Evolutionary conservation across 2,329 filamentous ascomycete genomes (phyloP).

Genomic region (Fonsecaea monophora): DNA sequence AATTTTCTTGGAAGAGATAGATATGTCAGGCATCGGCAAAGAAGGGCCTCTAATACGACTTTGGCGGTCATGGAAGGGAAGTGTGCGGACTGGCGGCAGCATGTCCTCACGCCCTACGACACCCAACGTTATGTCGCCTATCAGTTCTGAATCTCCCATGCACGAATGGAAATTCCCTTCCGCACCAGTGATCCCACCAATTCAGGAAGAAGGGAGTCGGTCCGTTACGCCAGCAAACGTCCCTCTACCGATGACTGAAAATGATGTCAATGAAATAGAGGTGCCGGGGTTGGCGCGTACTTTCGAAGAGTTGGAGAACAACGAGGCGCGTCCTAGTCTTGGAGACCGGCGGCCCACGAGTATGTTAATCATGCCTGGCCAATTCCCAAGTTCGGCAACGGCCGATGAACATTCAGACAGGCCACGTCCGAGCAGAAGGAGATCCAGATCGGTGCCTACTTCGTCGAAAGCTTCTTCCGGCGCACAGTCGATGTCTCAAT

Average conservation of each 20-base stretch:
- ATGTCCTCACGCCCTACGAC: constrained; percentile 58
- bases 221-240: constrained; percentile 60
- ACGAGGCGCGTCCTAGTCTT: constrained; percentile 16
- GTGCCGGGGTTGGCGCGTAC: constrained; percentile 71
- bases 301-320: constrained; percentile 7
- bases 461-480: constrained; percentile 12
- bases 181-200: constrained; percentile 42
- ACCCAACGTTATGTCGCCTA: constrained; percentile 40
- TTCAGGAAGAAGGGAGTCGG: constrained; percentile 39
- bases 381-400: constrained; percentile 23
- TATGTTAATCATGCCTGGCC: constrained; percentile 38
- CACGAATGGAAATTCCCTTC: constrained; percentile 46
- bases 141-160: constrained; percentile 44
- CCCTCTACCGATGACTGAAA: constrained; percentile 70
- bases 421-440: constrained; percentile 20
- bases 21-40: constrained; percentile 91
- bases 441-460: constrained; percentile 35
- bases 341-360: constrained; percentile 31
- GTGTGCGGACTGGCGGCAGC: constrained; percentile 62
- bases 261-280: constrained; percentile 81
- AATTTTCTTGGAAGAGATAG: constrained; percentile 83
- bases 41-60: constrained; percentile 86
- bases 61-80: constrained; percentile 96
- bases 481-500: background rate
- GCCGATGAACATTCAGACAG: constrained; percentile 15